phyloP scores from a whole-genome alignment of 2,329 filamentous ascomycete species.

The Stachybotrys chlorohalonatus region DNA sequence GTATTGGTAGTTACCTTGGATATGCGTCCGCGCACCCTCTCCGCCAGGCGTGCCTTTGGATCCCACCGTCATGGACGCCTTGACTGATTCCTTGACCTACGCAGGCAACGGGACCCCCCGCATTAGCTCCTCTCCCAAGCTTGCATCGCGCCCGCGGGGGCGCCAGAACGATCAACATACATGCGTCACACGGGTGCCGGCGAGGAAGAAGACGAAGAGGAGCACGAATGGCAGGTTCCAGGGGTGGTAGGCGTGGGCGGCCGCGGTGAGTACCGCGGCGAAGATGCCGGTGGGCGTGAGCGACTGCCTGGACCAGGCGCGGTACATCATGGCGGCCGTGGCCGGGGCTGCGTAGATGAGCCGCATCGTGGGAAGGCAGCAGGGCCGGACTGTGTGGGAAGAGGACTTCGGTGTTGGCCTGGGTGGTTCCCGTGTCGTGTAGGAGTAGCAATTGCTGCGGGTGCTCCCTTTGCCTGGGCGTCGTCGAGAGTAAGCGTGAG shows the following conservation, averaged over 20 bases:
- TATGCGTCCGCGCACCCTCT: constrained; percentile 73
- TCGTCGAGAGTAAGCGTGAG: background rate
- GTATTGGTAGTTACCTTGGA: constrained; percentile 50
- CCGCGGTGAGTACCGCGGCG: constrained; percentile 63
- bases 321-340: constrained; percentile 52
- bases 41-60: constrained; percentile 65
- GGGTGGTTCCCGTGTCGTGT: background rate
- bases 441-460: background rate
- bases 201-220: constrained; percentile 76
- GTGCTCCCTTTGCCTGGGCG: too few species aligned
- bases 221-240: constrained; percentile 88
- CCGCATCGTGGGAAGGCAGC: constrained; percentile 36
- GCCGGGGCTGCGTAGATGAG: constrained; percentile 47
- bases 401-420: background rate
- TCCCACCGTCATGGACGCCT: constrained; percentile 71
- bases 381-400: background rate
- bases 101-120: background rate
- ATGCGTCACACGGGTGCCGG: constrained; percentile 77
- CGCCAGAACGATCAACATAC: constrained; percentile 29
- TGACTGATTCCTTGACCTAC: constrained; percentile 79
- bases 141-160: background rate
- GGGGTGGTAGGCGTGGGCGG: constrained; percentile 80
- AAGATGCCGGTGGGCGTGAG: constrained; percentile 70
- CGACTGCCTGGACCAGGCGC: constrained; percentile 63
- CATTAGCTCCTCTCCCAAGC: constrained; percentile 6